phyloP scores from a whole-genome alignment of 2,329 filamentous ascomycete genomes.

The Botrytis fabae region DNA sequence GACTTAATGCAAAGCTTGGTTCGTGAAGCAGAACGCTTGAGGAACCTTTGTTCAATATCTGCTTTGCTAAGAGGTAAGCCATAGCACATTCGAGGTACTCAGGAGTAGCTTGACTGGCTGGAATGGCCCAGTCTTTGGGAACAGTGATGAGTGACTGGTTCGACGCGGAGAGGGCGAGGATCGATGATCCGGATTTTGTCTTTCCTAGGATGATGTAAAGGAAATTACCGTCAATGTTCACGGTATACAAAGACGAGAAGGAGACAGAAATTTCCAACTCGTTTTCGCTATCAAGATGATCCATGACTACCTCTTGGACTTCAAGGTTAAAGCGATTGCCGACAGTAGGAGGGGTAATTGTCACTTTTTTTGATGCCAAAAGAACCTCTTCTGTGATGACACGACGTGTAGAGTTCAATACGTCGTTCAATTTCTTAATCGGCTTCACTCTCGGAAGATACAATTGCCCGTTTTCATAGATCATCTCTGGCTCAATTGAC shows the following conservation, averaged over 20 bases:
- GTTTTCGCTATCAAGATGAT: background rate
- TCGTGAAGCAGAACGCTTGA: conserved; percentile 4
- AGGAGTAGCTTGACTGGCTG: background rate
- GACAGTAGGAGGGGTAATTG: background rate
- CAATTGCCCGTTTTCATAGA: conserved; percentile 22
- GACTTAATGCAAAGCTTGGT: conserved; percentile 1
- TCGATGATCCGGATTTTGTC: background rate
- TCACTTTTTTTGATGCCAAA: background rate
- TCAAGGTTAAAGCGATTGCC: background rate
- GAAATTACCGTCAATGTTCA: background rate
- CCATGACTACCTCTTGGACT: background rate
- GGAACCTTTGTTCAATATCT: background rate
- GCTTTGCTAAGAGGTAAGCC: conserved; percentile 12
- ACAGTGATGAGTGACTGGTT: conserved; percentile 5
- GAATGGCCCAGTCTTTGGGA: background rate
- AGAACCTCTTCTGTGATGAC: conserved; percentile 24
- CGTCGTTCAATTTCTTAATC: conserved; percentile 22
- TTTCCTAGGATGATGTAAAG: conserved; percentile 11
- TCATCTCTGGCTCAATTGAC: conserved; percentile 30
- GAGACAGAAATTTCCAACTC: conserved; percentile 8
- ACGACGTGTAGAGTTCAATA: conserved; percentile 25
- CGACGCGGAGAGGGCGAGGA: conserved; percentile 6
- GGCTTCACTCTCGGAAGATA: conserved; percentile 28
- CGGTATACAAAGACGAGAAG: conserved; percentile 5
- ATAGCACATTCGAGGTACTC: background rate